These are phyloP conservation scores for Rhexocercosporidium sp. DNA, from an alignment of 2,329 filamentous ascomycete species.

Conservation along the genomic window DNA sequence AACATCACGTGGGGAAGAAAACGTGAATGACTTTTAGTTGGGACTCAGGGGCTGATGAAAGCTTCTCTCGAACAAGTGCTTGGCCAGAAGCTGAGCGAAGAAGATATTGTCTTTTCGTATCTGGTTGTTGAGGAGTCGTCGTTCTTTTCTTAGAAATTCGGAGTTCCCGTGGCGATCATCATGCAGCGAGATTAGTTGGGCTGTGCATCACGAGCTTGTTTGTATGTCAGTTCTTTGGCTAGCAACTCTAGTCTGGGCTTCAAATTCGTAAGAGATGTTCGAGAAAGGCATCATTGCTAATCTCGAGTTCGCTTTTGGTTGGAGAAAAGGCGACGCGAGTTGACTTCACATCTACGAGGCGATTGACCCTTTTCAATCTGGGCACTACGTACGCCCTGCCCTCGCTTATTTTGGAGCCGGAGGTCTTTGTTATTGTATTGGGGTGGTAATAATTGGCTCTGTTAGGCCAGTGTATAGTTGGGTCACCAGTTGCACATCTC, in stretches of 20 bases:
- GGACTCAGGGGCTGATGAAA: not conserved
- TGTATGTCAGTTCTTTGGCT: not conserved
- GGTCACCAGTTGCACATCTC: too few relatives aligned
- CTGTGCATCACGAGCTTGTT: constrained; percentile 4
- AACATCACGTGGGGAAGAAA: not conserved
- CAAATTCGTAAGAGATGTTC: too few relatives aligned
- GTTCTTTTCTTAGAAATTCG: not conserved
- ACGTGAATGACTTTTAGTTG: not conserved
- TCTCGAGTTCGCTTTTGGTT: too few relatives aligned
- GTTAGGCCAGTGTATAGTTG: too few relatives aligned
- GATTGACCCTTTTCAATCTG: not conserved
- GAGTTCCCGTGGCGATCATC: not conserved
- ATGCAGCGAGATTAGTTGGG: constrained; percentile 1
- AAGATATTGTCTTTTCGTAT: not conserved
- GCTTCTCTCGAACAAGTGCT: not conserved
- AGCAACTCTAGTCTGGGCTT: not conserved
- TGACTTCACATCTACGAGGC: too few relatives aligned
- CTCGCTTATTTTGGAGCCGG: not conserved
- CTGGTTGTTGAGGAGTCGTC: not conserved
- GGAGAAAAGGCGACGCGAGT: too few relatives aligned
- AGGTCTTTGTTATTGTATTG: too few relatives aligned
- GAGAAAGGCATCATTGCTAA: too few relatives aligned
- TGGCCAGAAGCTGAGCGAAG: not conserved
- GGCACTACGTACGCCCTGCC: not conserved
- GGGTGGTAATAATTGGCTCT: too few relatives aligned